These are phyloP conservation scores for Diutina mesorugosa DNA, from an alignment of 1,139 yeast genomes.

Conservation along the genomic window DNA sequence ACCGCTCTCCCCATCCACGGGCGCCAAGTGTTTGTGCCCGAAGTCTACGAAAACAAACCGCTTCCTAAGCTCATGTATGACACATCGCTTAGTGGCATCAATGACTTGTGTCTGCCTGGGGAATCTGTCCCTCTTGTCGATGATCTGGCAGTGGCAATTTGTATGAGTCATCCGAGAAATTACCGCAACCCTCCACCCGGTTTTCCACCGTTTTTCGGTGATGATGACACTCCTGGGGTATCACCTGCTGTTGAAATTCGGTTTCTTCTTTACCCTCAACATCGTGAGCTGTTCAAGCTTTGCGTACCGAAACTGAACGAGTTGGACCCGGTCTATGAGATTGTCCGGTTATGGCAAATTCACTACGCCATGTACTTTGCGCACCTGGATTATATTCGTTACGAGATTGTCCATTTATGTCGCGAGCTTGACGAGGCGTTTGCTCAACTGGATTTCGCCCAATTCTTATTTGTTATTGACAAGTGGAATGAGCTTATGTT, in stretches of 20 bases:
- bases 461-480: conserved; percentile 25
- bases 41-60: conserved; percentile 12
- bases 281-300: conserved; percentile 25
- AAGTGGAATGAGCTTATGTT: conserved; percentile 30
- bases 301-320: conserved; percentile 41
- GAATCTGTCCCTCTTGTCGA: conserved; percentile 12
- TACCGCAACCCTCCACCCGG: conserved; percentile 23
- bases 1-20: conserved; percentile 18
- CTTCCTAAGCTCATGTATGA: conserved; percentile 12
- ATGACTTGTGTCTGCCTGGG: conserved; percentile 9
- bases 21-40: conserved; percentile 21
- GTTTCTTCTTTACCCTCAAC: conserved; percentile 28
- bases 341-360: conserved; percentile 38
- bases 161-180: conserved; percentile 15
- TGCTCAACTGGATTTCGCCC: conserved; percentile 19
- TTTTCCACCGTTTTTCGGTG: conserved; percentile 21
- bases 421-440: conserved; percentile 17
- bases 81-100: conserved; percentile 10
- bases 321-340: conserved; percentile 61
- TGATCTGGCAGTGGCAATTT: conserved; percentile 18
- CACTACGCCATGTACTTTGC: conserved; percentile 29
- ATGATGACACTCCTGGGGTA: conserved; percentile 8
- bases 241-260: conserved; percentile 20
- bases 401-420: conserved; percentile 23
- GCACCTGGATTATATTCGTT: conserved; percentile 24